Evolutionary conservation across 129 eudicot species (phyloP), one percentile per base, ranked within the genome.

Genomic region (Centrapalus pauciflorus): DNA sequence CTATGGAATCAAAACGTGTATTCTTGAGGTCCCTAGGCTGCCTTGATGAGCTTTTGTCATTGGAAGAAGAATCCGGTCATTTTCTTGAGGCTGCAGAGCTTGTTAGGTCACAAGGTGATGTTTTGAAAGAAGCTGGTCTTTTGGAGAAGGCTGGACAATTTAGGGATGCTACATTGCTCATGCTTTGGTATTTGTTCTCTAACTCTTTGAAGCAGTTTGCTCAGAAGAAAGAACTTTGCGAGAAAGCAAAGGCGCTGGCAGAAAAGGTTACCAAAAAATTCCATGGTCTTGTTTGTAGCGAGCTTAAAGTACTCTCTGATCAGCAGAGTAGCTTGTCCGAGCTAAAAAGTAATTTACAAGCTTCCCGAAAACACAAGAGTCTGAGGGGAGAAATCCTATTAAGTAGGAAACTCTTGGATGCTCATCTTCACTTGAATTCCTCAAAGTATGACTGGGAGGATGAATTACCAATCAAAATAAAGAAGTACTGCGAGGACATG

Each of bases 51-150:
- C 91, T 90, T 49, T 10, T 84, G 71, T 2, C 61, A 67, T 55
- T 90, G 68, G 97, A 90, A 72, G 87, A 79, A 77, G 95, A 86
- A 71, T 64, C 83, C 0, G 87, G 91, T 24, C 69, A 84, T 67
- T 86, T 82, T 49, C 28, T 66, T 20, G 83, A 72, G 37, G 97
- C 97, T 70, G 91, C 85, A 0, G 87, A 78, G 60, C 74, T 90
- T 32, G 95, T 88, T 0, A 82, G 76, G 41, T 51, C 67, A 26
- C 73, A 48, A 52, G 92, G 95, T 41, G 77, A 90, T 67, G 34
- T 76, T 57, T 20, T 84, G 16, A 80, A 55, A 24, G 95, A 90
- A 59, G 85, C 83, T 14, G 87, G 84, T 73, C 64, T 86, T 16
- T 65, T 79, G 29, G 87, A 37, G 7, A 84, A 82, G 71, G 89